Base-by-base conservation (phyloP, 345 rosid genomes). In the Nephelium lappaceum region DNA sequence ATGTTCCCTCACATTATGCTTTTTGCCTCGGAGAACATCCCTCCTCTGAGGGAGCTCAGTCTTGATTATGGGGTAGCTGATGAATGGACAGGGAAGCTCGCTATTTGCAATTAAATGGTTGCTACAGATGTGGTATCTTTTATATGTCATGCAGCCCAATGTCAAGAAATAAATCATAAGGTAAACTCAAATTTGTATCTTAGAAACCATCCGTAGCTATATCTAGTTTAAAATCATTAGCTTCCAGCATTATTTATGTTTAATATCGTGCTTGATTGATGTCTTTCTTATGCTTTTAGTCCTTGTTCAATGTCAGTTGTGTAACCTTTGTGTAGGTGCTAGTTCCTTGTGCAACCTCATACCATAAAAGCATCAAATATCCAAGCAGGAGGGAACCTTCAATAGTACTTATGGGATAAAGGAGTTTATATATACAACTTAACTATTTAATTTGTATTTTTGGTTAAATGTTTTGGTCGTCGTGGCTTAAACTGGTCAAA, bases 1-100 rank as follows among this genome's bases (percentile, higher is more conserved):
- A 93, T 90, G 93, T 94, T 93, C 76, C 99, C 99, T 72, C 97
- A 90, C 63, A 86, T 92, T 72, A 96, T 94, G 99, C 91, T 96
- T 78, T 96, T 94, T 18, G 93, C 98, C 6, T 71, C 90, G 84
- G 98, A 96, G 84, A 91, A 92, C 73, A 94, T 96, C 63, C 97
- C 95, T 73, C 98, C 99, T 49, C 69, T 96, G 86, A 88, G 89
- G 80, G 97, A 94, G 86, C 92, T 96, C 21, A 92, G 99, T 85
- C 92, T 96, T 75, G 98, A 94, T 80, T 96, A 96, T 78, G 99
- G 99, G 67, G 93, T 93, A 47, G 87, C 91, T 70, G 93, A 90
- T 85, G 99, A 95, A 24, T 86, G 90, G 87, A 82, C 83, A 1
- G 92, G 88, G 79, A 95, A 95, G 87, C 98, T 93, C 65, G 81